phyloP scores from a whole-genome alignment of 2,329 filamentous ascomycete genomes.

The Nigrograna mackinnonii region DNA sequence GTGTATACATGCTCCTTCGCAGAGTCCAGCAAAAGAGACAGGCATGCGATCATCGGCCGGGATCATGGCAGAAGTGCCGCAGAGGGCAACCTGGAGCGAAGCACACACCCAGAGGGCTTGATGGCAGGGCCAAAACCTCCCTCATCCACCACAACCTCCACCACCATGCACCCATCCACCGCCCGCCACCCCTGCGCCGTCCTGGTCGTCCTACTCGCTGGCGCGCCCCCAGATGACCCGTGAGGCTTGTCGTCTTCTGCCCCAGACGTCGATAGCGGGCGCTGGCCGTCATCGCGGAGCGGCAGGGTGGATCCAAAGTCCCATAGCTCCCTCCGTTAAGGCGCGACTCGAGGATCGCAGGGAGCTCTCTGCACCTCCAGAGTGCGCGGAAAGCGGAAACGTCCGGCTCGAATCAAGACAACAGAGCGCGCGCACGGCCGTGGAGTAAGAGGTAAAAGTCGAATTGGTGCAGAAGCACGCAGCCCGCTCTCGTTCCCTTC shows the following conservation, averaged over 20 bases:
- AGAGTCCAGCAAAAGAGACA: too few relatives aligned
- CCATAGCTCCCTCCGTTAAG: conserved; percentile 11
- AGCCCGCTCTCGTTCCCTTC: conserved; percentile 31
- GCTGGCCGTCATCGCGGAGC: conserved; percentile 10
- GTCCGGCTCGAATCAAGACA: conserved; percentile 22
- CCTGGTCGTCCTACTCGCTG: conserved; percentile 6
- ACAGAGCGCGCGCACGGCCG: conserved; percentile 26
- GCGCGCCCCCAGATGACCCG: conserved; percentile 20
- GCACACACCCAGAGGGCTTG: too few relatives aligned
- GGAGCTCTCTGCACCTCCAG: conserved; percentile 18
- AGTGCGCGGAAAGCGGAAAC: conserved; percentile 38
- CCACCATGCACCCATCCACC: too few relatives aligned
- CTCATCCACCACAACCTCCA: too few relatives aligned
- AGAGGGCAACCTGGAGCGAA: conserved; percentile 23
- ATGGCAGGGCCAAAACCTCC: too few relatives aligned
- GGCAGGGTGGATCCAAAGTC: conserved; percentile 12
- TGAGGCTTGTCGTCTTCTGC: conserved; percentile 3
- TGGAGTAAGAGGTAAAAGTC: conserved; percentile 13
- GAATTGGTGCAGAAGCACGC: conserved; percentile 16
- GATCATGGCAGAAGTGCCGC: conserved; percentile 24
- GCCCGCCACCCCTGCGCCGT: conserved; percentile 10
- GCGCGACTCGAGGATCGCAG: conserved; percentile 18
- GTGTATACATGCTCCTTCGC: too few relatives aligned
- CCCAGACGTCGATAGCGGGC: conserved; percentile 12
- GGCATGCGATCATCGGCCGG: conserved; percentile 32